Evolutionary conservation across 768 basidiomycete species (phyloP), one percentile per base, ranked within the genome.

Genomic region (Leccinum longicurvipes): DNA sequence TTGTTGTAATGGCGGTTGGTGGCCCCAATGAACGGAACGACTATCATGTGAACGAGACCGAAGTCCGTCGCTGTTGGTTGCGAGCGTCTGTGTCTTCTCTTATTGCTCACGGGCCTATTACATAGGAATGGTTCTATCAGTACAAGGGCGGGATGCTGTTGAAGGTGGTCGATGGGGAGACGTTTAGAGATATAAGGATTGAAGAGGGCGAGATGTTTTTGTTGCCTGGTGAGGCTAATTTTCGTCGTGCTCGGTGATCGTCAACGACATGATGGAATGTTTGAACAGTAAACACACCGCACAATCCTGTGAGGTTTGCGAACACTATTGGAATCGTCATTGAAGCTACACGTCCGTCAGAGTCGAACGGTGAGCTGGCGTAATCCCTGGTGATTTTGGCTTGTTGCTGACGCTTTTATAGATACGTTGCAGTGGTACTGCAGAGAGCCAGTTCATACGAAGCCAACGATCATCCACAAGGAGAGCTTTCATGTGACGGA

Each of bases 181-280:
- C 77, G 59, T 95, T 95, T 73, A 78, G 80, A 66, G 96, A 98
- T 69, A 89, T 98, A 47, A 75, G 75, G 25, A 97, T 98, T 62
- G 88, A 86, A 59, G 94, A 99, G 72, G 95, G 95, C 47, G 93
- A 94, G 57, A 98, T 98, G 94, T 98, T 97, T 72, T 66, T 98
- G 63, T 77, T 98, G 23, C 96, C 96, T 48, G 90, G 96, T 92
- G 60, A 51, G 80, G 67, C 12, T 27, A 34, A 48, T 49, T 17
- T 21, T 19, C 15, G 4, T 27, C 9, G 7, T 8, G 39, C 25
- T 50, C 19, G 42, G 11, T 29, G 19, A 19, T 19, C 21, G 25
- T 47, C 59, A n/a, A n/a, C n/a, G n/a, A n/a, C 45, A 55, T 39
- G 3, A 42, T 36, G 5, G 7, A 11, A 32, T 11, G n/a, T 31